Evolutionary conservation across 768 basidiomycete species (phyloP).

Genomic region (Panellus pusillus): DNA sequence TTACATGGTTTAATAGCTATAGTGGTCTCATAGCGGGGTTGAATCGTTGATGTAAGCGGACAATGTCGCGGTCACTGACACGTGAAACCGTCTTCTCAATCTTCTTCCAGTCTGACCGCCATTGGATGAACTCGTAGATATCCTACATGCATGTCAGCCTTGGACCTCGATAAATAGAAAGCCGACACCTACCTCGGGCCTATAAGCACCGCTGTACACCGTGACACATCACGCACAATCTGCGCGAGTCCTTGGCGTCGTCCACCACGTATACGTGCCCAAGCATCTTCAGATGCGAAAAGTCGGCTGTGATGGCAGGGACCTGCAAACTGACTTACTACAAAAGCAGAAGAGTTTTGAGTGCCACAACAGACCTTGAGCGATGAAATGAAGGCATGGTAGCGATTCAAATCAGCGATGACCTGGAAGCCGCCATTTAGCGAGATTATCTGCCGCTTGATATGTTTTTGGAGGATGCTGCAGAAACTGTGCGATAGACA

Average conservation of each 20-base stretch:
- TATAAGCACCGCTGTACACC: constrained; percentile 94
- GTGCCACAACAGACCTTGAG: constrained; percentile 59
- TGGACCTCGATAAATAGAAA: not conserved
- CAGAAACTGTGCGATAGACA: not conserved
- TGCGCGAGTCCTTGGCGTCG: constrained; percentile 95
- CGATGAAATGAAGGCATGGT: constrained; percentile 84
- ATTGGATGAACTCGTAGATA: constrained; percentile 93
- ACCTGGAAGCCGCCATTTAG: constrained; percentile 92
- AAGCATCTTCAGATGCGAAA: constrained; percentile 94
- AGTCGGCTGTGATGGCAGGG: constrained; percentile 81
- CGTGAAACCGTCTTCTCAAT: constrained; percentile 72
- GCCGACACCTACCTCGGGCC: constrained; percentile 70
- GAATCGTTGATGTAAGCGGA: too few species aligned
- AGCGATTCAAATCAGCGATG: constrained; percentile 94
- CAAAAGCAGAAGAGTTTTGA: not conserved
- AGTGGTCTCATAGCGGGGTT: too few species aligned
- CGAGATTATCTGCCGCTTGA: constrained; percentile 97
- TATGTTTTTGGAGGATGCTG: constrained; percentile 93
- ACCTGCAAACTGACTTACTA: constrained; percentile 40
- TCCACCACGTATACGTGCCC: constrained; percentile 96
- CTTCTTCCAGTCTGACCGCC: constrained; percentile 97
- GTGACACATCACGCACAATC: constrained; percentile 91
- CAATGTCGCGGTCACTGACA: too few species aligned
- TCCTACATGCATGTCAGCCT: constrained; percentile 47
- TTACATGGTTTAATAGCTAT: too few species aligned